These are phyloP conservation scores for Candida sonorensis DNA, from an alignment of 805 yeast genomes.

Conservation along the genomic window DNA sequence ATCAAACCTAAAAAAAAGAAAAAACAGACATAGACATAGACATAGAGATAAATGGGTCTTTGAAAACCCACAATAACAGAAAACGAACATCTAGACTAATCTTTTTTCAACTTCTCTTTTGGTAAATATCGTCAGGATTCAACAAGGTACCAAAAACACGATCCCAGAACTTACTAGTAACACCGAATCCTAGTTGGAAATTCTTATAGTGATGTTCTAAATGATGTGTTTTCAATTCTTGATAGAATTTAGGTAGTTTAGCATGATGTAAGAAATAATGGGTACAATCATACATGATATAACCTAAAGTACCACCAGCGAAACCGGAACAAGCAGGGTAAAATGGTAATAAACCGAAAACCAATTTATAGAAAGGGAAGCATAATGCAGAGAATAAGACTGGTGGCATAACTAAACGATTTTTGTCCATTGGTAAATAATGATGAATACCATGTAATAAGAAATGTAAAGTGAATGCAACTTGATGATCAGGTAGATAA, in stretches of 20 bases:
- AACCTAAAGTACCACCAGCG: conserved; percentile 95
- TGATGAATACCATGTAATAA: conserved; percentile 94
- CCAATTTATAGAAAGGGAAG: conserved; percentile 73
- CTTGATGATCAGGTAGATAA: conserved; percentile 72
- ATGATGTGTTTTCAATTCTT: conserved; percentile 80
- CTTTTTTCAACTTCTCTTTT: conserved; percentile 35
- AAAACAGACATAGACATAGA: background rate
- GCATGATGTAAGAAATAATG: conserved; percentile 93
- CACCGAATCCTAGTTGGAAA: conserved; percentile 95
- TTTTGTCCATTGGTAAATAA: conserved; percentile 92
- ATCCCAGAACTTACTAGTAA: conserved; percentile 93
- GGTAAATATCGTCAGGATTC: conserved; percentile 37
- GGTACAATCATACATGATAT: conserved; percentile 85
- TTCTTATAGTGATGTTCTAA: conserved; percentile 97
- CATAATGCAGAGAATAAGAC: conserved; percentile 66
- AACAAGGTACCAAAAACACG: conserved; percentile 78
- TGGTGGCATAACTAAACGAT: conserved; percentile 96
- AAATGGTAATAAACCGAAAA: conserved; percentile 71
- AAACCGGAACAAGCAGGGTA: conserved; percentile 86
- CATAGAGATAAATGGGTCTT: background rate
- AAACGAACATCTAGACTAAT: no score
- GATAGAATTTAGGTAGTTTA: conserved; percentile 67
- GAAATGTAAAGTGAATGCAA: conserved; percentile 79
- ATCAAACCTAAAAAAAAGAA: no score
- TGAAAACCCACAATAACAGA: conserved; percentile 3